Conservation (phyloP, 2,329 filamentous ascomycete genomes). For the Rhytidhysteron rufulum region DNA sequence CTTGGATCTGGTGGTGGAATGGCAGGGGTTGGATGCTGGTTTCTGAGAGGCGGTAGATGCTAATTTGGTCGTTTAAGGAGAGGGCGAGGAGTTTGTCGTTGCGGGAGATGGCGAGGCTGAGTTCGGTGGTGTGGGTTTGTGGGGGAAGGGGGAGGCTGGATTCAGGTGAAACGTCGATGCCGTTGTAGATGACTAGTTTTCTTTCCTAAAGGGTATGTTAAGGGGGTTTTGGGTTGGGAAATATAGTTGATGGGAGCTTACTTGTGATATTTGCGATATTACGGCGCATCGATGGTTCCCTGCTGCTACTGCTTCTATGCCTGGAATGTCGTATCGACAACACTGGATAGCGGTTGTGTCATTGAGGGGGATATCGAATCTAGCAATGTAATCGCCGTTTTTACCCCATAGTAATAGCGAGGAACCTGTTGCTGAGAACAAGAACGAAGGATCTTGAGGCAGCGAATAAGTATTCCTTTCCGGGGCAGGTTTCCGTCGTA, state of each 20-base stretch:
- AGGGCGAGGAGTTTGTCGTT: constrained; percentile 19
- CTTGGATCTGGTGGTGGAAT: constrained; percentile 23
- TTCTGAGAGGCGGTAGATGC: constrained; percentile 16
- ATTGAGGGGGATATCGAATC: constrained; percentile 25
- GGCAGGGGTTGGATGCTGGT: constrained; percentile 13
- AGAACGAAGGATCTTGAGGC: constrained; percentile 26
- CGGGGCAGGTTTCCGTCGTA: constrained; percentile 15
- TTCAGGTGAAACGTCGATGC: constrained; percentile 15
- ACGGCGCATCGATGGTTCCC: constrained; percentile 31
- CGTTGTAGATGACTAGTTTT: constrained; percentile 23
- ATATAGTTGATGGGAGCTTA: no score
- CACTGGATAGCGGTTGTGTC: constrained; percentile 22
- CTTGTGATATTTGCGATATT: constrained; percentile 21
- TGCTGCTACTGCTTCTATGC: constrained; percentile 28
- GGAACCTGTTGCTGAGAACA: constrained; percentile 25
- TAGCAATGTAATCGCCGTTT: constrained; percentile 14
- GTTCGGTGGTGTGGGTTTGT: constrained; percentile 8
- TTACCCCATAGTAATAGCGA: constrained; percentile 20
- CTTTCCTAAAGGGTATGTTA: neutral
- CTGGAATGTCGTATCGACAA: constrained; percentile 28
- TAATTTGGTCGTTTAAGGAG: constrained; percentile 19
- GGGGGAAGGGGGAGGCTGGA: constrained; percentile 15
- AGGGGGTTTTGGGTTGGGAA: no score
- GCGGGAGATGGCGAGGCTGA: constrained; percentile 17
- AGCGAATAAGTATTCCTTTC: constrained; percentile 14